These are phyloP conservation scores for Apiotrichum brassicae DNA, from an alignment of 1,284 basidiomycete species.

Conservation along the genomic window DNA sequence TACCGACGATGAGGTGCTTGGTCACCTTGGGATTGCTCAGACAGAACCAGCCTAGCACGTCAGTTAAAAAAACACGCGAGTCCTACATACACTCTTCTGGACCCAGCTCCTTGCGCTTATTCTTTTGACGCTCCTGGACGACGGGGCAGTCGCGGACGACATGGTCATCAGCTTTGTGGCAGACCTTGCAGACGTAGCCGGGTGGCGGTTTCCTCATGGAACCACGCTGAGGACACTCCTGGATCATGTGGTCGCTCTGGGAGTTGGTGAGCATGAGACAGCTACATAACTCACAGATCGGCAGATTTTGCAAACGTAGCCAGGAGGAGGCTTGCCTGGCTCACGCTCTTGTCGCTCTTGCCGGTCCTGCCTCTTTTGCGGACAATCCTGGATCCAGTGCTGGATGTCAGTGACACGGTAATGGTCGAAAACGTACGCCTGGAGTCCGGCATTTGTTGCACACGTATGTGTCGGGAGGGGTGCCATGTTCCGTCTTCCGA, in stretches of 20 bases:
- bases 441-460: constrained; percentile 69
- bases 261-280: constrained; percentile 9
- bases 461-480: constrained; percentile 72
- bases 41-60: constrained; percentile 82
- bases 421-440: constrained; percentile 32
- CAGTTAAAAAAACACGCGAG: not conserved
- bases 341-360: constrained; percentile 10
- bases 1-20: constrained; percentile 89
- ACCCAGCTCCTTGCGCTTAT: constrained; percentile 50
- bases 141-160: constrained; percentile 77
- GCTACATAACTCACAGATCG: constrained; percentile 43
- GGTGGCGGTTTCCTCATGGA: constrained; percentile 52
- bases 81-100: constrained; percentile 53
- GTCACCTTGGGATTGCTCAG: constrained; percentile 80
- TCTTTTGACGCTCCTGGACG: constrained; percentile 51
- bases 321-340: constrained; percentile 28
- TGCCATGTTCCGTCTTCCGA: constrained; percentile 26
- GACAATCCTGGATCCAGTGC: constrained; percentile 47
- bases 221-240: constrained; percentile 74
- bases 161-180: constrained; percentile 67
- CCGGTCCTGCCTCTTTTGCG: constrained; percentile 24
- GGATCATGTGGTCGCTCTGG: constrained; percentile 71
- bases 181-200: constrained; percentile 80
- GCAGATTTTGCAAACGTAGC: constrained; percentile 45
- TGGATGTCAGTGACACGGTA: constrained; percentile 9